These are phyloP conservation scores for Penicillium ucsense DNA, from an alignment of 495 filamentous ascomycete species.

Conservation along the genomic window DNA sequence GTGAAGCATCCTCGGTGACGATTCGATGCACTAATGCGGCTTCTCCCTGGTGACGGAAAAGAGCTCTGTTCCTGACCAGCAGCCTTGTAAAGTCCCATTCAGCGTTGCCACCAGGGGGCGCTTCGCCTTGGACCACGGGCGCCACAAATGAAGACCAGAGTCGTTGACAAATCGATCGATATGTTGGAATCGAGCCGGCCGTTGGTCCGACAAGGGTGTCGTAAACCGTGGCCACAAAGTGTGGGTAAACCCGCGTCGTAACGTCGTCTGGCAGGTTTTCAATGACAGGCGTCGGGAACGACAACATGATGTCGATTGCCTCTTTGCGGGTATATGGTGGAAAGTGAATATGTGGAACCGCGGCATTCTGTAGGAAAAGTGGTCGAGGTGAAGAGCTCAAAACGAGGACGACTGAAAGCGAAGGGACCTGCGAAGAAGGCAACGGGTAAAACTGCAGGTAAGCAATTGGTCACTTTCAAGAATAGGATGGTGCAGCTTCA, in stretches of 20 bases:
- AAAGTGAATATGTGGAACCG: conserved; percentile 74
- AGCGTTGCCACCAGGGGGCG: conserved; percentile 27
- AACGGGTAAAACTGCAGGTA: conserved; percentile 3
- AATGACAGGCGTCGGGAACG: conserved; percentile 27
- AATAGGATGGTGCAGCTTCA: background rate
- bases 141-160: conserved; percentile 73
- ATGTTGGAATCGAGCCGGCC: conserved; percentile 34
- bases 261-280: conserved; percentile 21
- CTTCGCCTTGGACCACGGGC: conserved; percentile 27
- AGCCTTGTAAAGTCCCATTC: conserved; percentile 77
- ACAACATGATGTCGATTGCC: conserved; percentile 60
- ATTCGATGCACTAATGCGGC: conserved; percentile 60
- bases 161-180: conserved; percentile 42
- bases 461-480: background rate
- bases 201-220: conserved; percentile 35
- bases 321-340: conserved; percentile 75
- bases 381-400: conserved; percentile 59
- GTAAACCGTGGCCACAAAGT: conserved; percentile 34
- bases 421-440: conserved; percentile 53
- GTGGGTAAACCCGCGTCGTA: conserved; percentile 26
- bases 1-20: conserved; percentile 33
- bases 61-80: conserved; percentile 57
- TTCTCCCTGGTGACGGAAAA: conserved; percentile 78
- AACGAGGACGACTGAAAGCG: conserved; percentile 68
- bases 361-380: conserved; percentile 58